phyloP scores from a whole-genome alignment of 139 green algal genomes.

The Chlorella sp. region DNA sequence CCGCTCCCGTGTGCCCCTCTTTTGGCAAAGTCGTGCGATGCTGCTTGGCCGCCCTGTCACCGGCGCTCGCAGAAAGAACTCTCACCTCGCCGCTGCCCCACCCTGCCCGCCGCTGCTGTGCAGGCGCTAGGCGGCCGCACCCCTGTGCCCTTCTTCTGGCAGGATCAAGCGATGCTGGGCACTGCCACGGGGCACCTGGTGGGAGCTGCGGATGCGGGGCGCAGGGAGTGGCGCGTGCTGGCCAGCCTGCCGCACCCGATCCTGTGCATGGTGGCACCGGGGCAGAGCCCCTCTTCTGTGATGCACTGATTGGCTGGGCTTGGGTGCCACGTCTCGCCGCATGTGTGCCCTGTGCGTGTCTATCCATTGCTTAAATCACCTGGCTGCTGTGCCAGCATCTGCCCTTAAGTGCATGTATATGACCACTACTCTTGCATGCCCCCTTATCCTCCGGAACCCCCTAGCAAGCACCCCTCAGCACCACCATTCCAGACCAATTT shows the following conservation, averaged over 20 bases:
- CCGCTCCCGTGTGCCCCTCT: not conserved
- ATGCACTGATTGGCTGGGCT: conserved; percentile 15
- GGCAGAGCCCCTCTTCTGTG: conserved; percentile 13
- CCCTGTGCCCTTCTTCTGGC: conserved; percentile 17
- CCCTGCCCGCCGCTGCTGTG: not conserved
- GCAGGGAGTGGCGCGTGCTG: not conserved
- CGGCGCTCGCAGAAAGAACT: not conserved
- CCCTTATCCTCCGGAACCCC: too few relatives aligned
- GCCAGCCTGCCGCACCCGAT: conserved; percentile 5
- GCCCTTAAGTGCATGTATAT: too few relatives aligned
- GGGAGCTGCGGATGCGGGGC: not conserved
- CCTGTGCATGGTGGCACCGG: not conserved
- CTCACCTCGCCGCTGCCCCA: not conserved
- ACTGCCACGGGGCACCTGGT: conserved; percentile 6
- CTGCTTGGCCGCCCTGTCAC: not conserved
- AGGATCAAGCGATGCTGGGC: conserved; percentile 14
- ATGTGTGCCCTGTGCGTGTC: not conserved
- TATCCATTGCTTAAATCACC: too few relatives aligned
- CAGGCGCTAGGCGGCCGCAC: conserved; percentile 18
- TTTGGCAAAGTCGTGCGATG: not conserved
- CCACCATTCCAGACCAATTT: too few relatives aligned
- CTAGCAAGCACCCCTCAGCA: too few relatives aligned
- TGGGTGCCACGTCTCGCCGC: not conserved
- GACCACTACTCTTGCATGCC: too few relatives aligned
- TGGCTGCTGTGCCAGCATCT: too few relatives aligned